Base-by-base conservation (phyloP, 495 filamentous ascomycete species). In the Neurospora tetraspora region DNA sequence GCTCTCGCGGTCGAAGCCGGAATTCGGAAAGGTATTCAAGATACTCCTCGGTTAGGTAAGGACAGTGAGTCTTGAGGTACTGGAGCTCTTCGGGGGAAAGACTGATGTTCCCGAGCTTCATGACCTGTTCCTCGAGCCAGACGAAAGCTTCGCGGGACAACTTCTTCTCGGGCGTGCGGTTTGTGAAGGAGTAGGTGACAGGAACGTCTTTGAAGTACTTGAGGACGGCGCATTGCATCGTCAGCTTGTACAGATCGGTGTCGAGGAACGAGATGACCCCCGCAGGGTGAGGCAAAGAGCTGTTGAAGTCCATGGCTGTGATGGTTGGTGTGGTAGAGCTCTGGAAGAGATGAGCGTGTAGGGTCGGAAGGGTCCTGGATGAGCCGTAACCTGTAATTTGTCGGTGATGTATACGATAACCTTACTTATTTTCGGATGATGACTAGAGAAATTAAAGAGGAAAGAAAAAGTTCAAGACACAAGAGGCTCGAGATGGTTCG, bases 221-320 rank as follows among this genome's bases (percentile, higher is more conserved):
- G 69, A 97, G 86, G 74, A 98, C 89, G 47, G 94, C 96, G 79
- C 93, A 97, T 65, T 99, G 96, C 96, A 99, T 99, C 11, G 96
- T 99, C 78, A 99, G 82, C 82, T 99, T 99, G 87, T 99, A 99
- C 53, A 99, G 85, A 85, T 99, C 96, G 2, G 96, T 99, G 80
- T 99, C 96, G 45, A 99, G 88, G 73, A 99, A 90, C 73, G 96
- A 98, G 81, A 88, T 91, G 77, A 98, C 89, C 43, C 94, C 94
- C 77, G 87, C 86, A 23, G 86, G 86, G 71, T 84, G 87, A 68
- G 85, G 86, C 61, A 84, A 85, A 23, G 85, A 85, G 79, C 85
- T 86, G 79, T 88, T 85, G 79, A 88, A 88, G 72, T 87, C 85
- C 85, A 88, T 84, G 68, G 40, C 31, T 69, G 20, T 74, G 70